phyloP scores from a whole-genome alignment of 2,329 filamentous ascomycete genomes.

The Trichoderma atrobrunneum region DNA sequence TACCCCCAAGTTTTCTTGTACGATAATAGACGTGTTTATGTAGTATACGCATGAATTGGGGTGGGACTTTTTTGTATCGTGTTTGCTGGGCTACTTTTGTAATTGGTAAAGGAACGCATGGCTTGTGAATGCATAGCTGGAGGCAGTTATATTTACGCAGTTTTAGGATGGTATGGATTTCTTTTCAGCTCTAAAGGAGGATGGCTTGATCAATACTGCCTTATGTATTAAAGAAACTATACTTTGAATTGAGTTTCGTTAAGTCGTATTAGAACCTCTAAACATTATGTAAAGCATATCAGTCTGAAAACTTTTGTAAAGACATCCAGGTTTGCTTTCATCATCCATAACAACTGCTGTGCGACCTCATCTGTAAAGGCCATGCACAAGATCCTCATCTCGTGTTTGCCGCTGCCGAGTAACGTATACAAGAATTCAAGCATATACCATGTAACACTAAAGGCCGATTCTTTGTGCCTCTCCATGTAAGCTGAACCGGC shows the following conservation, averaged over 20 bases:
- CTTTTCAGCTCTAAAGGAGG: background rate
- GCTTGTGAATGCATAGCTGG: background rate
- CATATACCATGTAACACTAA: background rate
- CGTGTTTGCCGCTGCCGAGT: background rate
- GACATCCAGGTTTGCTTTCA: background rate
- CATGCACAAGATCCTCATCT: background rate
- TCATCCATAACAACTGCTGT: background rate
- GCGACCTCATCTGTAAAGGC: background rate
- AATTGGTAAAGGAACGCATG: background rate
- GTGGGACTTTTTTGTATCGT: background rate
- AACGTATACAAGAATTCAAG: background rate
- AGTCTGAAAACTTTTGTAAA: background rate
- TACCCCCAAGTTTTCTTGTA: slow-evolving; percentile 18
- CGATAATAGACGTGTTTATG: slow-evolving; percentile 7
- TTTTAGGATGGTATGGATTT: background rate
- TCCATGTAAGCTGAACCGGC: background rate
- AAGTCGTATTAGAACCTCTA: background rate
- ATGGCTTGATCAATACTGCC: too few species aligned
- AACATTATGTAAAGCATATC: background rate
- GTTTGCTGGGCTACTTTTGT: background rate
- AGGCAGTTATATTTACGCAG: background rate
- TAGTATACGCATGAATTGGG: background rate
- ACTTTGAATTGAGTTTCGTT: too few species aligned
- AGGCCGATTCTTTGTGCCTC: background rate
- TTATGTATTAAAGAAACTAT: too few species aligned